Base-by-base conservation (phyloP, 1,284 basidiomycete species). In the Agroathelia rolfsii region DNA sequence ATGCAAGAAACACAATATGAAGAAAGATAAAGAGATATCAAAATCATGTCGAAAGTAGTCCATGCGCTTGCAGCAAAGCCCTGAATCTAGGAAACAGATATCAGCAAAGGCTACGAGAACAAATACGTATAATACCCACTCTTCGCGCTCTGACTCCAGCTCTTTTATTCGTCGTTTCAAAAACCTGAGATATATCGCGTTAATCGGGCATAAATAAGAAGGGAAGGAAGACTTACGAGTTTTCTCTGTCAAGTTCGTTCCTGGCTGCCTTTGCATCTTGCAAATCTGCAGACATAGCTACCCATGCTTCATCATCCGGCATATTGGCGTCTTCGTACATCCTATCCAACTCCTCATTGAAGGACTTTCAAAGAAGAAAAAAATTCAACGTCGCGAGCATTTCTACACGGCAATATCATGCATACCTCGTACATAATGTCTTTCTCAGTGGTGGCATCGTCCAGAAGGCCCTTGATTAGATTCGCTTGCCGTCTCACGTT, bases 281-380 rank as follows among this genome's bases (percentile, higher is more conserved):
- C 24, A 92, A 59, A 49, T 92, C 84, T 28, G 59, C 58, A 12
- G 74, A 68, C 68, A 92, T 69, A 0, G 79, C 78, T 9, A 60
- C 53, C 71, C 81, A 86, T 2, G 85, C 84, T 45, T 87, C 82
- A 26, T 79, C 74, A 10, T 76, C 73, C 10, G 85, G 83, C 33
- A 90, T 66, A 38, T 77, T 71, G 12, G 71, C 72, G 38, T 88
- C 84, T 34, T 79, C 76, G 58, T 77, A 92, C 83, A 93, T 87
- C 21, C 72, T 74, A 44, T 89, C 86, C 22, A 94, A 66, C 51
- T 93, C 89, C 44, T 88, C 85, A 50, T 93, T 93, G 62, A 94
- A 92, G 3, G 85, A 80, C 87, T 90, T 40, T 4, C 12, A n/a
- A 22, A 37, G 27, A 33, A 28, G 28, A 38, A 37, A 26, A 38